Conservation (phyloP, 2,329 filamentous ascomycete species). For the Penicillium sp. region DNA sequence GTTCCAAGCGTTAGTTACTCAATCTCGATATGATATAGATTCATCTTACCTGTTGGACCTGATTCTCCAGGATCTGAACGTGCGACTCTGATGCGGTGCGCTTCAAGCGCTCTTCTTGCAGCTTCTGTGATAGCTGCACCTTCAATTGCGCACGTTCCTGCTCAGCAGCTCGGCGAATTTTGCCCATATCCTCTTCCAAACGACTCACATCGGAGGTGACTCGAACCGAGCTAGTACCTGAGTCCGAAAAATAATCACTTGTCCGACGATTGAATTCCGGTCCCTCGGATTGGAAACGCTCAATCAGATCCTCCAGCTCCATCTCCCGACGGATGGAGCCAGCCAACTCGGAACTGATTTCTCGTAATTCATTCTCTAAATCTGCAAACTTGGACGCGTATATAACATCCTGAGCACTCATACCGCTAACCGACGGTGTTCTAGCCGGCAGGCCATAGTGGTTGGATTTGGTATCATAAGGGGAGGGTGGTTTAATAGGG, state of each 20-base stretch:
- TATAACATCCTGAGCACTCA: conserved; percentile 44
- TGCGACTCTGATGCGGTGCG: conserved; percentile 78
- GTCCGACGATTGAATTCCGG: conserved; percentile 68
- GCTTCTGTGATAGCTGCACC: conserved; percentile 77
- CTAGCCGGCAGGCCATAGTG: conserved; percentile 46
- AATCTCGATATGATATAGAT: background rate
- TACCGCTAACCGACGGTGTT: conserved; percentile 45
- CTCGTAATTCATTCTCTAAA: conserved; percentile 90
- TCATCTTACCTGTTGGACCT: conserved; percentile 63
- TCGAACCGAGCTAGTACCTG: conserved; percentile 81
- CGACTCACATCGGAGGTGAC: conserved; percentile 61
- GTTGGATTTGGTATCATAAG: conserved; percentile 55
- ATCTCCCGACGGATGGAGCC: conserved; percentile 92
- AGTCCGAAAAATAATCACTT: conserved; percentile 98
- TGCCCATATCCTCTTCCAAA: conserved; percentile 72
- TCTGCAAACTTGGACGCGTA: conserved; percentile 69
- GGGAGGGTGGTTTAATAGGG: conserved; percentile 42
- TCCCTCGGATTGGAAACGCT: conserved; percentile 77
- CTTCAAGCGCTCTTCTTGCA: conserved; percentile 80
- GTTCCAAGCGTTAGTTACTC: conserved; percentile 1
- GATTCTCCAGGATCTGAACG: conserved; percentile 77
- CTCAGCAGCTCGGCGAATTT: conserved; percentile 77
- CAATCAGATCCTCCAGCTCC: conserved; percentile 92
- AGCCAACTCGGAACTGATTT: conserved; percentile 90
- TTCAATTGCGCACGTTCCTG: conserved; percentile 88